phyloP scores from a whole-genome alignment of 495 filamentous ascomycete species.

The Tuber microsphaerosporum region DNA sequence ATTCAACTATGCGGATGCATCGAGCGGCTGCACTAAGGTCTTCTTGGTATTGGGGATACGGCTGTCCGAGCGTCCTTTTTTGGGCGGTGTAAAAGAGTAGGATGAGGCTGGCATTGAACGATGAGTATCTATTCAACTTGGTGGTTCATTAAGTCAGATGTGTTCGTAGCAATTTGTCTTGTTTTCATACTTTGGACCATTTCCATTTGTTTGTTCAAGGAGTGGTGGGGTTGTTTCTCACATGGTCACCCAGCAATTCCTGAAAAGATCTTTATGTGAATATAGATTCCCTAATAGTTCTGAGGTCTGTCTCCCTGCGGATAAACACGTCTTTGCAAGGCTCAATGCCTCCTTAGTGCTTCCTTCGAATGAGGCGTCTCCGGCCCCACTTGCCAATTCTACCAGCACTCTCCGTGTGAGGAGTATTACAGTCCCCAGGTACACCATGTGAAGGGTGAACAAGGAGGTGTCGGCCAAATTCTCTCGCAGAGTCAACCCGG shows the following conservation, averaged over 20 bases:
- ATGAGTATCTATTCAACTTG: constrained; percentile 14
- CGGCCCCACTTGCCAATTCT: constrained; percentile 3
- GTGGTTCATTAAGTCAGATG: background rate
- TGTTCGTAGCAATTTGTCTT: background rate
- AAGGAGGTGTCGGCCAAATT: constrained; percentile 4
- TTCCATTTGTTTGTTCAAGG: background rate
- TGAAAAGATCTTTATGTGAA: constrained; percentile 12
- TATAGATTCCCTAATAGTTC: constrained; percentile 10
- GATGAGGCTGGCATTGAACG: constrained; percentile 16
- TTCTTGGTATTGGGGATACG: constrained; percentile 7
- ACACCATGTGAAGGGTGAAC: constrained; percentile 18
- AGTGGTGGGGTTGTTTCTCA: background rate
- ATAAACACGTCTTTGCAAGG: constrained; percentile 10
- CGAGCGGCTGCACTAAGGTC: constrained; percentile 7
- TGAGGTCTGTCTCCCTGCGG: constrained; percentile 15
- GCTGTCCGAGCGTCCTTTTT: constrained; percentile 10
- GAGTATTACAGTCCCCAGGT: constrained; percentile 12
- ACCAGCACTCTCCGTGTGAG: constrained; percentile 16
- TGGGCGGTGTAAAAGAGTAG: constrained; percentile 13
- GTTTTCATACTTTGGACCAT: background rate
- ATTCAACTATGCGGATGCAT: constrained; percentile 11
- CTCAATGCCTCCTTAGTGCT: constrained; percentile 4
- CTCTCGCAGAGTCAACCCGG: background rate
- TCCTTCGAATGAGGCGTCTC: constrained; percentile 2
- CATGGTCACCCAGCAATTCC: constrained; percentile 18